A percentile compares a stretch with the other conserved stretches of the same genome.
phyloP scores from a whole-genome alignment of 139 green algal genomes.

The Micromonas commoda region DNA sequence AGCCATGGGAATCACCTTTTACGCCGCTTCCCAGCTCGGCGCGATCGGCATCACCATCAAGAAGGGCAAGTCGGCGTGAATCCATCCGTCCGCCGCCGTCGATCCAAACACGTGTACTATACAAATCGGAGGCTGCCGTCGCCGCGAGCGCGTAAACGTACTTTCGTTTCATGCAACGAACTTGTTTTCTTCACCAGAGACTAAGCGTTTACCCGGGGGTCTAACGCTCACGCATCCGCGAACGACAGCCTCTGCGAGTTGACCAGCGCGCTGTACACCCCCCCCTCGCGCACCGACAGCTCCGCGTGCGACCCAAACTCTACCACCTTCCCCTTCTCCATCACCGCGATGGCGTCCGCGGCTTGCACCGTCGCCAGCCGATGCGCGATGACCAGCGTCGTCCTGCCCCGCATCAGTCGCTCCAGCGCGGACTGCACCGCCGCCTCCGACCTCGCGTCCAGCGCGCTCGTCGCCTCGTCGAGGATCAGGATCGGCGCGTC shows the following conservation, averaged over 20 bases:
- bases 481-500: slow-evolving; percentile 25
- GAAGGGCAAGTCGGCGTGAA: too few relatives aligned
- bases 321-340: slow-evolving; percentile 38
- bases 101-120: too few relatives aligned
- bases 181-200: too few relatives aligned
- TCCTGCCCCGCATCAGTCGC: slow-evolving; percentile 38
- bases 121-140: too few relatives aligned
- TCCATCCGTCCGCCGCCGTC: too few relatives aligned
- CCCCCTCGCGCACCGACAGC: not conserved
- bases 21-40: too few relatives aligned
- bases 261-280: slow-evolving; percentile 8
- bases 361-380: slow-evolving; percentile 45
- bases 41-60: too few relatives aligned
- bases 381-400: slow-evolving; percentile 31
- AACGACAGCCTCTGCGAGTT: slow-evolving; percentile 1
- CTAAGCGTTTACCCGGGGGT: too few relatives aligned
- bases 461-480: slow-evolving; percentile 31
- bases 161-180: too few relatives aligned
- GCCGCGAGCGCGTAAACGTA: too few relatives aligned
- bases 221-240: too few relatives aligned
- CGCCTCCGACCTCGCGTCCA: slow-evolving; percentile 25
- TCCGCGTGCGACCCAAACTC: slow-evolving; percentile 26
- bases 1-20: too few relatives aligned
- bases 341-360: slow-evolving; percentile 56
- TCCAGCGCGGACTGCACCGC: slow-evolving; percentile 39